Evolutionary conservation across 2,329 filamentous ascomycete species (phyloP), one percentile per base, ranked within the genome.

Genomic region (Fusarium robinianum): DNA sequence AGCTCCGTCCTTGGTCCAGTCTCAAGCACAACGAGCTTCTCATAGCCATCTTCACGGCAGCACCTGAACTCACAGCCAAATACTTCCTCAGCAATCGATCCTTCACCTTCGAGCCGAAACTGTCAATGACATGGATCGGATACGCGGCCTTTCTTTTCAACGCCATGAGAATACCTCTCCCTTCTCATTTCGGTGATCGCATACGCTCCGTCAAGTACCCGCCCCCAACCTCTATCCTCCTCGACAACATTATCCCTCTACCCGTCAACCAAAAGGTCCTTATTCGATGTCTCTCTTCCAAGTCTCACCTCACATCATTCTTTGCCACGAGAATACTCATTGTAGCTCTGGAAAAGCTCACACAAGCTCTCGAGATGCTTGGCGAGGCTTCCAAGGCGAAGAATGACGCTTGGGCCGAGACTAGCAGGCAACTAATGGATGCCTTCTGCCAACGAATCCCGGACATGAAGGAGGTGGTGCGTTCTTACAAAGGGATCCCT

Each of bases 81-180:
- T 99, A 95, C 66, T 97, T 96, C 63, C 76, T 83, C 29, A 84
- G 81, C 63, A 91, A 90, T 62, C 84, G 80, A 48, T 81, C 85
- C 40, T 94, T 97, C 60, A 82, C 85, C 0, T 90, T 95, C 51
- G 91, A 97, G 27, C 91, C 94, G 0, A 97, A 96, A 63, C 77
- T 95, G 5, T 94, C 90, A 3, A 85, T 90, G 30, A 94, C 90
- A 0, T 99, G 94, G 94, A 88, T 97, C 56, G 91, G 92, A 27
- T 96, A 95, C 64, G 90, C 90, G 0, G 84, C 90, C 0, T 89
- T 97, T 51, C 71, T 99, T 5, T 95, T 95, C 67, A 87, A 87
- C 49, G 82, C 85, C 1, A 83, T 96, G 31, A 80, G 85, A 44
- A 73, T 95, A 23, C 82, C 85, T 2, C 74, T 96, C 3, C 91